Base-by-base conservation (phyloP, 305 asterid genomes). In the Solanum hybrid region DNA sequence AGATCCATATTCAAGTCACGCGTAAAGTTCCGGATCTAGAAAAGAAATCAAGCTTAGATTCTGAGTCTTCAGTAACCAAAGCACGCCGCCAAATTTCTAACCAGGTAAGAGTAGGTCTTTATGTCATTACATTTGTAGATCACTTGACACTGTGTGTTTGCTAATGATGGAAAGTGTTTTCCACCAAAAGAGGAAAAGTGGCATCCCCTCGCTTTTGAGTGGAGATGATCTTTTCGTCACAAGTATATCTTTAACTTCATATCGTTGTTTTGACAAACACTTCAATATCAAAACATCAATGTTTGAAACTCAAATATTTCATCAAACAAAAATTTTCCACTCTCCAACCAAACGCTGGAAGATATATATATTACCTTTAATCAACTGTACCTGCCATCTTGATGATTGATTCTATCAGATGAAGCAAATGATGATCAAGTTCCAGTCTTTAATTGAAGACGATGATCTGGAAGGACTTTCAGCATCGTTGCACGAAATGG, bases 1-100 rank as follows among this genome's bases (percentile, higher is more conserved):
- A 98, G 89, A 95, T 98, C 88, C 99, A 95, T 93, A 91, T 98
- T 85, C 99, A 95, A 87, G 90, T 98, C 79, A 98, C 97, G 16
- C 93, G 96, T 87, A 95, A 91, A 95, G 88, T 95, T 90, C 98
- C 99, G 5, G 94, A 97, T 77, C 87, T 91, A 51, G 97, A 95
- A 79, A 97, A 94, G 94, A 97, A 93, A 91, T 91, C 94, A 1
- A 91, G 92, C 84, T 22, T 90, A 1, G 98, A 95, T 88, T 92
- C 96, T 1, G 97, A 93, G 72, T 92, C 94, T 14, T 94, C 99
- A 16, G 94, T 98, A 3, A 82, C 93, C 84, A 92, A 91, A 91
- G 93, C 94, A 88, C 95, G 92, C 92, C 96, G 84, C 31, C 95
- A 88, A 75, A 91, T 94, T 87, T 95, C 98, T 69, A 76, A 92